Base-by-base conservation (phyloP, 345 rosid species). In the Cardamine resedifolia region DNA sequence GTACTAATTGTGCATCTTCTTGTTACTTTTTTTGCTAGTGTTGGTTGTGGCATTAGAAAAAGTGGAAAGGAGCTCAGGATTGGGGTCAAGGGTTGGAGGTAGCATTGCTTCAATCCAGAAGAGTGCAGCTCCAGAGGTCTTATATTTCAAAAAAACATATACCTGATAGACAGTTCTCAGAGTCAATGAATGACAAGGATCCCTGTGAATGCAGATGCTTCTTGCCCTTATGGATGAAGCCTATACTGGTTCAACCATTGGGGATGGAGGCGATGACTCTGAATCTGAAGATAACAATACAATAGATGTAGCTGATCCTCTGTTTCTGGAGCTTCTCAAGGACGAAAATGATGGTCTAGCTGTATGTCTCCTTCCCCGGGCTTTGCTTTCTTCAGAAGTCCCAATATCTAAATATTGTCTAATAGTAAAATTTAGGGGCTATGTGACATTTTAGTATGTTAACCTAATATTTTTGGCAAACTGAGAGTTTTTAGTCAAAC, bases 141-240 rank as follows among this genome's bases (percentile, higher is more conserved):
- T 60, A 67, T 36, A 70, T 64, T 77, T 39, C 12, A 34, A 16
- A 20, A 63, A 44, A 49, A 26, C 58, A 61, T 48, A 26, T 58
- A 44, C 58, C 14, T 58, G 31, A 34, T 73, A 52, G 66, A 77
- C 52, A 64, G 48, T 53, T 47, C 33, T 52, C 26, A 9, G 14
- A 44, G n/a, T 73, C 41, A 27, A 16, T 64, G 43, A 36, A 57
- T 63, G 56, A 50, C 57, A 71, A 23, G 36, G 55, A 28, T 64
- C 20, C 55, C 39, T 28, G 10, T 82, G 64, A 60, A 60, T 73
- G 68, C 87, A 91, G 97, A 91, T 95, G 97, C 84, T 95, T 58
- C 93, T 91, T 81, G 96, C 91, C 36, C 95, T 95, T 74, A 95
- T 95, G 99, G 97, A 95, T 85, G 99, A 95, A 80, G 99, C 99